phyloP scores from a whole-genome alignment of 2,329 filamentous ascomycete genomes.

The Epicoccum nigrum region DNA sequence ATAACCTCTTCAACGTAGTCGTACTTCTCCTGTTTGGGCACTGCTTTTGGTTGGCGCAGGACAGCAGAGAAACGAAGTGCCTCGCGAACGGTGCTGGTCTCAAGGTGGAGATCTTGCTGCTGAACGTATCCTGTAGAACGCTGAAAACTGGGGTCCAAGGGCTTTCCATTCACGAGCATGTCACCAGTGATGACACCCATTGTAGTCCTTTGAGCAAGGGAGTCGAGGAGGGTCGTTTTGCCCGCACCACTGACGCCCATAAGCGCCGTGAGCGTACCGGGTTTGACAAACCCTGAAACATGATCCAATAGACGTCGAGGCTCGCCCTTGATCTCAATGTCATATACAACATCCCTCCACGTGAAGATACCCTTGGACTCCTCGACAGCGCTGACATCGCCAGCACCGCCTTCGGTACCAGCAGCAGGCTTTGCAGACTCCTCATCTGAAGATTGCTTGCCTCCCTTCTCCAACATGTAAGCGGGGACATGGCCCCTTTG shows the following conservation, averaged over 20 bases:
- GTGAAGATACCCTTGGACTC: slow-evolving; percentile 53
- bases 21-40: slow-evolving; percentile 64
- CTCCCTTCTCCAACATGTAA: slow-evolving; percentile 43
- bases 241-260: slow-evolving; percentile 49
- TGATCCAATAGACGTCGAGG: slow-evolving; percentile 60
- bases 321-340: slow-evolving; percentile 50
- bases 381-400: slow-evolving; percentile 48
- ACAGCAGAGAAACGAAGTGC: slow-evolving; percentile 45
- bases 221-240: slow-evolving; percentile 48
- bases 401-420: slow-evolving; percentile 39
- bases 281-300: slow-evolving; percentile 62
- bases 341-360: slow-evolving; percentile 43
- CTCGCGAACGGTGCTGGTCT: slow-evolving; percentile 48
- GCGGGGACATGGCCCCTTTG: slow-evolving; percentile 52
- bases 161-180: slow-evolving; percentile 49
- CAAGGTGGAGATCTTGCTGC: slow-evolving; percentile 50
- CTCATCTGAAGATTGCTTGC: slow-evolving; percentile 42
- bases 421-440: slow-evolving; percentile 39
- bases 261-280: slow-evolving; percentile 55
- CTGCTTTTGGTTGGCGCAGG: slow-evolving; percentile 57
- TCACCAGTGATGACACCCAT: slow-evolving; percentile 49
- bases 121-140: slow-evolving; percentile 49
- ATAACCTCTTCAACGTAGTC: slow-evolving; percentile 69
- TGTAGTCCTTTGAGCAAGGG: slow-evolving; percentile 42
- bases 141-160: slow-evolving; percentile 44